Evolutionary conservation across 1,284 basidiomycete species (phyloP), one percentile per base, ranked within the genome.

Genomic region (Leccinum ambiguum): DNA sequence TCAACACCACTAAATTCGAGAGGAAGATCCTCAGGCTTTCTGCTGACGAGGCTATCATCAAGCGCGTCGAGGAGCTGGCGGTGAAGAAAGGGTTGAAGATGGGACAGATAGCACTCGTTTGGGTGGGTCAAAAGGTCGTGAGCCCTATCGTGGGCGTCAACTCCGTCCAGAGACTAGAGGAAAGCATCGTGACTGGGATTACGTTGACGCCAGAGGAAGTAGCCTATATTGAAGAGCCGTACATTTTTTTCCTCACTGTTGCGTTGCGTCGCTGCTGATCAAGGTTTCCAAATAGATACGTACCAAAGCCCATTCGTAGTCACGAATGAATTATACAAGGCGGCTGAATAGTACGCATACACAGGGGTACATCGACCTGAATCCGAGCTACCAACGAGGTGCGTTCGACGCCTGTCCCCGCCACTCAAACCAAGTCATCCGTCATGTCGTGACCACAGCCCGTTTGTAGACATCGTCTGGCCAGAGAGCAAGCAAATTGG

Each of bases 1-100:
- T n/a, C n/a, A n/a, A n/a, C n/a, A n/a, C n/a, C n/a, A n/a, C n/a
- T n/a, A n/a, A 60, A 74, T 74, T 45, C 76, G 79, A 50, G 71
- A 50, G 45, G 21, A 70, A 71, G 56, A n/a, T n/a, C n/a, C n/a
- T n/a, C n/a, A n/a, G n/a, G n/a, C 48, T 70, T 16, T 66, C 70
- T 3, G 76, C 71, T 0, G 80, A 82, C 54, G 6, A 21, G 6
- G 3, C 50, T 63, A 67, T 81, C 63, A 74, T 82, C 71, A 69
- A 59, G 9, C 79, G 81, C 10, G 79, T 84, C n/a, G 74, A 79
- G 60, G 79, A 80, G 60, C 59, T 82, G 0, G 74, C 82, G 0
- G 68, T 70, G n/a, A 79, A 79, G 68, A 77, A 76, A 43, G 71
- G 43, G 43, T 21, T 14, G 21, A 57, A 57, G 54, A 57, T 30